A percentile compares a stretch with the other conserved stretches of the same genome.
Evolutionary conservation across 164 flowering plant species (phyloP).

Genomic region (Stephania japonica): DNA sequence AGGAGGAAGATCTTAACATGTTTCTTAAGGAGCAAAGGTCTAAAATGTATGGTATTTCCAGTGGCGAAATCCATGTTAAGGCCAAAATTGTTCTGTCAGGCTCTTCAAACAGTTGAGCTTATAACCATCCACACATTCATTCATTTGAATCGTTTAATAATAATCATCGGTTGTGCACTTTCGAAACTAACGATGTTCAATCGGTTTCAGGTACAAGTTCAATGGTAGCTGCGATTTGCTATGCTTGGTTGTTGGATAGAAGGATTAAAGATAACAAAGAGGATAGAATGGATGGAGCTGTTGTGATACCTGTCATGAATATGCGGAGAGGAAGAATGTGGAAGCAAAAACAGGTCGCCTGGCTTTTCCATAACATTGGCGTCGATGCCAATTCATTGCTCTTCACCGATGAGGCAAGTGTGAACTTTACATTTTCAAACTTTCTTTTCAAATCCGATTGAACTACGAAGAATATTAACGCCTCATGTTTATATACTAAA

Average conservation of each 20-base stretch:
- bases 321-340: conserved; percentile 52
- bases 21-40: conserved; percentile 52
- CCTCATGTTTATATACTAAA: background rate
- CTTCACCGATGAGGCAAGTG: conserved; percentile 61
- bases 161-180: background rate
- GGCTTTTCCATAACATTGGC: conserved; percentile 62
- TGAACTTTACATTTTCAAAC: background rate
- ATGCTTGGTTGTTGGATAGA: conserved; percentile 58
- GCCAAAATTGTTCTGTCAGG: conserved; percentile 63
- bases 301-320: conserved; percentile 68
- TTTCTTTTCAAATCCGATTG: background rate
- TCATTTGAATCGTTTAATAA: background rate
- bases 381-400: conserved; percentile 49
- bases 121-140: background rate
- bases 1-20: conserved; percentile 31
- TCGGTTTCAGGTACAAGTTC: conserved; percentile 52
- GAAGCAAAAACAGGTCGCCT: conserved; percentile 62
- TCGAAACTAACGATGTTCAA: background rate
- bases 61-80: conserved; percentile 32
- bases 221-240: conserved; percentile 65
- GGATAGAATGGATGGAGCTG: conserved; percentile 13
- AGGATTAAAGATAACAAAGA: conserved; percentile 16
- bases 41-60: conserved; percentile 31
- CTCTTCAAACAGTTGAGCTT: conserved; percentile 51
- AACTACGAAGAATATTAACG: too few species aligned